phyloP scores from a whole-genome alignment of 441 rosid genomes.

The Manihot esculenta region DNA sequence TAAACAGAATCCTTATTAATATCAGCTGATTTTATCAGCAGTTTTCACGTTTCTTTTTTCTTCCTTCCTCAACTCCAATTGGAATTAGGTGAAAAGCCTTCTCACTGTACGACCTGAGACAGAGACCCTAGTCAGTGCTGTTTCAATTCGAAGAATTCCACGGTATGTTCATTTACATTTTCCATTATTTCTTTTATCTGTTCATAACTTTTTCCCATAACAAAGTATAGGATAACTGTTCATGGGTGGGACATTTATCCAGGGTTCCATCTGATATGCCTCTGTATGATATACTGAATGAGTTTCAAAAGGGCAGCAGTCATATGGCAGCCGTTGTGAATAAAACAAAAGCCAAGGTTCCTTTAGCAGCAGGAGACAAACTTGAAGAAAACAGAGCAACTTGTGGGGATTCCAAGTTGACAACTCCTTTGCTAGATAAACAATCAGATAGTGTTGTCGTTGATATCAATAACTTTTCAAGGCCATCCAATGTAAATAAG shows the following conservation, averaged over 20 bases:
- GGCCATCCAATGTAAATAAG: conserved; percentile 30
- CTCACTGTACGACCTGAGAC: conserved; percentile 97
- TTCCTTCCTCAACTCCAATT: background rate
- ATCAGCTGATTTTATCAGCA: conserved; percentile 12
- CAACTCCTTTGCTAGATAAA: conserved; percentile 62
- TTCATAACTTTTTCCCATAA: background rate
- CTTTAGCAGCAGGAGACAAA: conserved; percentile 44
- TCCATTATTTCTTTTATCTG: background rate
- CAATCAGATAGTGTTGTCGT: conserved; percentile 55
- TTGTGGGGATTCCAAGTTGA: conserved; percentile 44
- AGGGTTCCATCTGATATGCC: conserved; percentile 98
- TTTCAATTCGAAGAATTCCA: conserved; percentile 91
- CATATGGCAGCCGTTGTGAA: conserved; percentile 99
- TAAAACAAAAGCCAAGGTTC: conserved; percentile 54
- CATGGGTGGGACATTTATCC: conserved; percentile 18
- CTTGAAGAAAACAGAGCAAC: conserved; percentile 38
- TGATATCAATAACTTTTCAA: conserved; percentile 61
- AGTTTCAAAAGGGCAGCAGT: conserved; percentile 98
- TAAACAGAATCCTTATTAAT: background rate
- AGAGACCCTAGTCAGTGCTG: conserved; percentile 93
- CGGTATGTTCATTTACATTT: conserved; percentile 39
- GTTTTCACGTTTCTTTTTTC: conserved; percentile 4
- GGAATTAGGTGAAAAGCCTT: conserved; percentile 78
- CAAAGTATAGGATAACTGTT: background rate
- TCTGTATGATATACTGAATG: conserved; percentile 83